phyloP scores from a whole-genome alignment of 2,329 filamentous ascomycete species.

The Corynespora cassiicola region DNA sequence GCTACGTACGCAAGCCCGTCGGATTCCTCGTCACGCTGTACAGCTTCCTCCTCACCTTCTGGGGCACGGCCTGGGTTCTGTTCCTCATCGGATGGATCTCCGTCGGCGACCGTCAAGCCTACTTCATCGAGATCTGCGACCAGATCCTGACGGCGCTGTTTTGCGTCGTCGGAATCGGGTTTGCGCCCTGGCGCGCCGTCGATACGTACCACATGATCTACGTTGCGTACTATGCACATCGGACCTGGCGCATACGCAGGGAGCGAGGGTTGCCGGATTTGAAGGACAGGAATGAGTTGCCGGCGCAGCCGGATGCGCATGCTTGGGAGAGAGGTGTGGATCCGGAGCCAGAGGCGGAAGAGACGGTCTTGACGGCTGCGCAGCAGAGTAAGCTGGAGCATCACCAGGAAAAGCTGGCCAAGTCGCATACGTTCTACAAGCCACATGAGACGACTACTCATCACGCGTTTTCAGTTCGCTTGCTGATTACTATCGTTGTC shows the following conservation, averaged over 20 bases:
- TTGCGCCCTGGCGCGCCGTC: conserved; percentile 74
- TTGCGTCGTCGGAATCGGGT: conserved; percentile 66
- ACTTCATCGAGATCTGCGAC: conserved; percentile 61
- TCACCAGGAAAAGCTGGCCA: conserved; percentile 79
- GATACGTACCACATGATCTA: conserved; percentile 90
- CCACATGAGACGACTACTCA: conserved; percentile 88
- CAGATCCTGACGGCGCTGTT: conserved; percentile 68
- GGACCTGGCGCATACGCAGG: conserved; percentile 70
- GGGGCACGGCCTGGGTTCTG: conserved; percentile 85
- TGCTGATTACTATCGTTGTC: conserved; percentile 77
- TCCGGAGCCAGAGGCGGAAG: conserved; percentile 42
- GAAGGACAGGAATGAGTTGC: conserved; percentile 73
- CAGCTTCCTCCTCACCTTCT: conserved; percentile 84
- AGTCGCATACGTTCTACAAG: conserved; percentile 87
- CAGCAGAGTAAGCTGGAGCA: conserved; percentile 75
- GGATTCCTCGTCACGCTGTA: conserved; percentile 86
- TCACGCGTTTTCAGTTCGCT: conserved; percentile 75
- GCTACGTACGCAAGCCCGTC: conserved; percentile 75
- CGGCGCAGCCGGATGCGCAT: conserved; percentile 51
- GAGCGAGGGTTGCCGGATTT: conserved; percentile 67
- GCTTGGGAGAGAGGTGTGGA: conserved; percentile 49
- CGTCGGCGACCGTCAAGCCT: conserved; percentile 73
- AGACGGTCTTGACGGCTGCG: conserved; percentile 65
- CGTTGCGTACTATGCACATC: conserved; percentile 73
- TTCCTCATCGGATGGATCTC: conserved; percentile 91